Evolutionary conservation across 2,329 filamentous ascomycete genomes (phyloP).

Genomic region (Tolypocladium tropicale): DNA sequence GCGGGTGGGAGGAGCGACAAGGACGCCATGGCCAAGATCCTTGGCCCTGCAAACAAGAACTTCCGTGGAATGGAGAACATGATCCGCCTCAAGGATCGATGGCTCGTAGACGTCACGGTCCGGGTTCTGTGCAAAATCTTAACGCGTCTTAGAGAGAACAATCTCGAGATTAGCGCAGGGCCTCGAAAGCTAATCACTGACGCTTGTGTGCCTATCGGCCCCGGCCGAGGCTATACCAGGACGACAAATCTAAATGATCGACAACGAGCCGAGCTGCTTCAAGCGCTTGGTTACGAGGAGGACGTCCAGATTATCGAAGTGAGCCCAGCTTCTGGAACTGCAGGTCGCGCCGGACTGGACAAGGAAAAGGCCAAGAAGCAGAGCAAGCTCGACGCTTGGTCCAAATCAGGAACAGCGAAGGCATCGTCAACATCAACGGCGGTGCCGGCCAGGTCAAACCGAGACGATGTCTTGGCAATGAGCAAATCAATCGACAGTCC

Average conservation of each 20-base stretch:
- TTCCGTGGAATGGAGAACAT: conserved; percentile 71
- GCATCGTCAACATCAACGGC: conserved; percentile 14
- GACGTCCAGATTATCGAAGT: conserved; percentile 38
- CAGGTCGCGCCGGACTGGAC: conserved; percentile 8
- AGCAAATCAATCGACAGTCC: conserved; percentile 36
- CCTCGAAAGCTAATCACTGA: conserved; percentile 54
- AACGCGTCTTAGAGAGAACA: conserved; percentile 65
- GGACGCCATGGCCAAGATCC: conserved; percentile 28
- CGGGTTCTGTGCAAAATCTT: conserved; percentile 78
- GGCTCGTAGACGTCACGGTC: conserved; percentile 73
- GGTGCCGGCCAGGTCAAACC: conserved; percentile 23
- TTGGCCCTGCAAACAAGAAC: conserved; percentile 28
- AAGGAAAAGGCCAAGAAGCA: conserved; percentile 41
- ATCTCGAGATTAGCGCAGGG: conserved; percentile 56
- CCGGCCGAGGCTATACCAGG: conserved; percentile 43
- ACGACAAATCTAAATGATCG: conserved; percentile 72
- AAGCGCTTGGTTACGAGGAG: conserved; percentile 50
- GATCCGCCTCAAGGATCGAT: conserved; percentile 81
- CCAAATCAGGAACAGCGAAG: conserved; percentile 33
- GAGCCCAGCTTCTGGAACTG: conserved; percentile 17
- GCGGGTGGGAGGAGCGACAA: conserved; percentile 22
- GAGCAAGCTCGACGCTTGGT: conserved; percentile 52
- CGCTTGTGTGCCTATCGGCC: conserved; percentile 49
- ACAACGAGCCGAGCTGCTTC: conserved; percentile 74
- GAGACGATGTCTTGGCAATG: conserved; percentile 36